Evolutionary conservation across 768 basidiomycete species (phyloP).

Genomic region (Collybia sordida): DNA sequence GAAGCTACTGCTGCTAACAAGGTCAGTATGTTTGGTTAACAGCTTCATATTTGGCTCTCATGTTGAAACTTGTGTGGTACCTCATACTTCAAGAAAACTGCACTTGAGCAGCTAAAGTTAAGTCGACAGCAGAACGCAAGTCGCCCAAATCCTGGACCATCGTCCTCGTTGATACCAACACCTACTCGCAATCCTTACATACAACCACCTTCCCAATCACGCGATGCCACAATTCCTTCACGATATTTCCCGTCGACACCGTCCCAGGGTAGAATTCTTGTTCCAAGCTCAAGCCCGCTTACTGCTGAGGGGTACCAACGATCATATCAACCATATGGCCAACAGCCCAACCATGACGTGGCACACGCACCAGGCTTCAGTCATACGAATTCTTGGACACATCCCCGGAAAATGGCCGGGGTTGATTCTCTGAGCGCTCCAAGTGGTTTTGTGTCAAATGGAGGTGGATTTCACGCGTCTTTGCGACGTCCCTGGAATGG

Average conservation of each 20-base stretch:
- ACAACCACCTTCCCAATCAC: constrained; percentile 59
- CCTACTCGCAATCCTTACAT: constrained; percentile 23
- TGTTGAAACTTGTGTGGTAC: constrained; percentile 4
- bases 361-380: constrained; percentile 38
- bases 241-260: constrained; percentile 55
- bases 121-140: constrained; percentile 32
- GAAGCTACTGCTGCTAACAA: constrained; percentile 47
- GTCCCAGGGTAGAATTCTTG: constrained; percentile 59
- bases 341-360: constrained; percentile 39
- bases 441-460: constrained; percentile 53
- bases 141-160: constrained; percentile 22
- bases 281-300: constrained; percentile 75
- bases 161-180: constrained; percentile 23
- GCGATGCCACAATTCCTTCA: constrained; percentile 70
- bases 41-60: constrained; percentile 13
- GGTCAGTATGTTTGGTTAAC: constrained; percentile 36
- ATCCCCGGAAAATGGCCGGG: constrained; percentile 27
- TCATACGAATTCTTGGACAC: constrained; percentile 35
- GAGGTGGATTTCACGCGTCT: constrained; percentile 47
- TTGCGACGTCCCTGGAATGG: constrained; percentile 44
- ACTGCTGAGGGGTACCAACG: constrained; percentile 36
- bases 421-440: constrained; percentile 59
- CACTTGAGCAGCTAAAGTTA: constrained; percentile 48
- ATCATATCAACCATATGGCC: constrained; percentile 38
- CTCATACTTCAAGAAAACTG: constrained; percentile 33